A percentile compares a stretch with the other conserved stretches of the same genome.
These are phyloP conservation scores for Litchi chinensis DNA, from an alignment of 345 rosid species.

Conservation along the genomic window DNA sequence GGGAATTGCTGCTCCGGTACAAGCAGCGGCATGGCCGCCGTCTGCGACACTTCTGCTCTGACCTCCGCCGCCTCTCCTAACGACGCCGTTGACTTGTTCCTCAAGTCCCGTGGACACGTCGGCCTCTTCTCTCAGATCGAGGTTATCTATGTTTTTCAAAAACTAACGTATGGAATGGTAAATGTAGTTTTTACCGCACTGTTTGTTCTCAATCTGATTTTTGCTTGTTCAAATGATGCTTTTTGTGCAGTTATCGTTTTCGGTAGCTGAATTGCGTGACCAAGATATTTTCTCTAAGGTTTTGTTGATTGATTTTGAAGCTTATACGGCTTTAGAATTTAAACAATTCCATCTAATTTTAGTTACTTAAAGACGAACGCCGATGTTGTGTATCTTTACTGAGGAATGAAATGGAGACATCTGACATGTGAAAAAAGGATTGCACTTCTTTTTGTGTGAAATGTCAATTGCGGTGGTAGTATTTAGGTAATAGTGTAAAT, in stretches of 20 bases:
- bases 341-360: slow-evolving; percentile 1
- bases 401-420: neutral
- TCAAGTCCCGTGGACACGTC: slow-evolving; percentile 66
- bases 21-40: slow-evolving; percentile 62
- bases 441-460: neutral
- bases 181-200: neutral
- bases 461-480: neutral
- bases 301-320: slow-evolving; percentile 30
- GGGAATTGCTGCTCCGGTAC: slow-evolving; percentile 90
- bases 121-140: slow-evolving; percentile 85
- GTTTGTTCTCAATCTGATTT: neutral
- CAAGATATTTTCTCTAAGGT: slow-evolving; percentile 83
- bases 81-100: slow-evolving; percentile 72
- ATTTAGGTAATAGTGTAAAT: too few species aligned
- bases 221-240: slow-evolving; percentile 1
- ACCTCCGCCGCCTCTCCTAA: slow-evolving; percentile 37
- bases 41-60: slow-evolving; percentile 50
- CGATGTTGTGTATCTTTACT: neutral
- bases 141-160: slow-evolving; percentile 37
- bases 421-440: neutral
- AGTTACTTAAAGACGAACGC: neutral
- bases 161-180: neutral
- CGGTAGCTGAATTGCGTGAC: slow-evolving; percentile 73
- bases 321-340: neutral
- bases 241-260: slow-evolving; percentile 73